Conservation (phyloP, 768 basidiomycete species). For the Rhizopogon salebrosus region DNA sequence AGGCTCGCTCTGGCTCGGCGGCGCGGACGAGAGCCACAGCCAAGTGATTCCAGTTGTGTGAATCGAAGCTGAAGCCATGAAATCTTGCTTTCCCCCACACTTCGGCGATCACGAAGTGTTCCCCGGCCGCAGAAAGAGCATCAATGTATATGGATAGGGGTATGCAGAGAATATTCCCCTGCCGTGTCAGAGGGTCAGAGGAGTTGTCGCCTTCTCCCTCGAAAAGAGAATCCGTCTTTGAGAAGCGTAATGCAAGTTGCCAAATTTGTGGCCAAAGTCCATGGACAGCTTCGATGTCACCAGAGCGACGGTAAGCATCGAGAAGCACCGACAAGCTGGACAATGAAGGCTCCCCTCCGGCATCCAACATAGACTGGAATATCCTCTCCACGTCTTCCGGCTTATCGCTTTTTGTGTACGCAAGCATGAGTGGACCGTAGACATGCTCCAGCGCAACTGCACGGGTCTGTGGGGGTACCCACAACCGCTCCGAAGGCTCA, state of each 20-base stretch:
- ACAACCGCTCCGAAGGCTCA: constrained; percentile 29
- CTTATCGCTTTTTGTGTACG: constrained; percentile 38
- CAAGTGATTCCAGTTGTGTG: constrained; percentile 91
- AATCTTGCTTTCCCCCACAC: constrained; percentile 63
- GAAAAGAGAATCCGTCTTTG: constrained; percentile 30
- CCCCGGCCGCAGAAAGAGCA: constrained; percentile 57
- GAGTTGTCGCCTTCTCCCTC: constrained; percentile 13
- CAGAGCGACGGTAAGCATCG: constrained; percentile 61
- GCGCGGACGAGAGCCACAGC: constrained; percentile 71
- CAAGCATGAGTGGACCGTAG: constrained; percentile 56
- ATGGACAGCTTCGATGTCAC: constrained; percentile 49
- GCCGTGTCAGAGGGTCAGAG: constrained; percentile 19
- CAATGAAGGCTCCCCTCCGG: constrained; percentile 55
- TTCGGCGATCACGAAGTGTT: constrained; percentile 53
- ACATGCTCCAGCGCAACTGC: constrained; percentile 46
- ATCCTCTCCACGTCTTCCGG: constrained; percentile 53
- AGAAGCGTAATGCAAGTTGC: constrained; percentile 45
- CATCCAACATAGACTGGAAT: constrained; percentile 46
- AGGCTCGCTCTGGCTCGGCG: constrained; percentile 78
- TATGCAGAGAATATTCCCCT: constrained; percentile 58
- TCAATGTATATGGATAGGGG: constrained; percentile 83
- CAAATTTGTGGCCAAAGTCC: constrained; percentile 68
- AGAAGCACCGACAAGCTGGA: constrained; percentile 60
- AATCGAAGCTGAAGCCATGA: constrained; percentile 73
- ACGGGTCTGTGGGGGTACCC: constrained; percentile 37